Base-by-base conservation (phyloP, 306 rosid genomes). In the Pterocarpus macrocarpus region DNA sequence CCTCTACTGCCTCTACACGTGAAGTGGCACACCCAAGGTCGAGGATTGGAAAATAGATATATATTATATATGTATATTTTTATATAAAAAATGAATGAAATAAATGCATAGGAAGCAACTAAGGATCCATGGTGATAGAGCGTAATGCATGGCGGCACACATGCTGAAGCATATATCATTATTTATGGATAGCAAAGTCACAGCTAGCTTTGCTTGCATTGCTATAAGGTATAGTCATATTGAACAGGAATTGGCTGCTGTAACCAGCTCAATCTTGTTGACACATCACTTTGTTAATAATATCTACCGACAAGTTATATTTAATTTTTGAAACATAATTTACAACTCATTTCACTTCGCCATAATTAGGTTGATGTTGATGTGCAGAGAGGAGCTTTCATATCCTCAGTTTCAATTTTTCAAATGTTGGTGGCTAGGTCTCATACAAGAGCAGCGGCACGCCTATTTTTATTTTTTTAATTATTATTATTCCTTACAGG, bases 121-220 rank as follows among this genome's bases (percentile, higher is more conserved):
- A 17, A 70, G 75, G 35, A 68, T 47, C 34, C n/a, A 50, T 81
- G 16, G 69, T 13, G 12, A 67, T 69, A 13, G 41, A 61, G 69
- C 86, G 83, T 66, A 84, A 84, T 80, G 81, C 80, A 67, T 81
- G 88, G 84, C 80, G 82, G 69, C 79, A 81, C 82, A 55, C 64
- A 52, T 87, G 90, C 32, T 76, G 78, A 70, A 50, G 44, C 67
- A 67, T 64, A 53, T 2, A 16, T 22, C 12, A 58, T 58, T n/a
- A 55, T 55, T 1, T 55, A 71, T 64, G 59, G 45, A 81, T 80
- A 71, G 61, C 10, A 71, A 71, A 41, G 55, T 52, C 65, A 71
- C 71, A 47, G 55, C 72, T 55, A 55, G 32, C 61, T 55, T 55
- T 55, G 61, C 61, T 55, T 55, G 61, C 61, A 55, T 55, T n/a